These are phyloP conservation scores for Ilex asprella DNA, from an alignment of 257 asterid genomes.

Conservation along the genomic window DNA sequence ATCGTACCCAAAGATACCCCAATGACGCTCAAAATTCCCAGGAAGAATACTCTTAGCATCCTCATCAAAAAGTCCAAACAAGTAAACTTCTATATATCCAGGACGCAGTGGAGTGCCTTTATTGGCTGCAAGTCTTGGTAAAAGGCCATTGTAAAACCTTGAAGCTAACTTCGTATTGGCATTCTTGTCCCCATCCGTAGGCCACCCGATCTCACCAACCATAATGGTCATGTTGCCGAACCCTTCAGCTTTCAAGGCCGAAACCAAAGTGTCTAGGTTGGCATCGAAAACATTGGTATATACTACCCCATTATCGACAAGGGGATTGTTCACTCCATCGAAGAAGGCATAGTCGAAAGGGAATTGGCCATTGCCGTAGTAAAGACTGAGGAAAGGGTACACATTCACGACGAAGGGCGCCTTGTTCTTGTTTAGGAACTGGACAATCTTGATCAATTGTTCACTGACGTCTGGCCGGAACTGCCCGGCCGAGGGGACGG, in stretches of 20 bases:
- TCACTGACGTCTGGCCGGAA: conserved; percentile 28
- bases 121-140: conserved; percentile 27
- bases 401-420: conserved; percentile 39
- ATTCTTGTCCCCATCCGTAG: conserved; percentile 32
- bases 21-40: conserved; percentile 37
- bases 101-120: conserved; percentile 42
- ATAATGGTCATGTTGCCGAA: conserved; percentile 25
- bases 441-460: conserved; percentile 37
- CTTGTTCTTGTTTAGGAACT: conserved; percentile 29
- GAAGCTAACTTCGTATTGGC: conserved; percentile 26
- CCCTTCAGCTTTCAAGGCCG: conserved; percentile 32
- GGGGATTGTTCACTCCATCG: conserved; percentile 29
- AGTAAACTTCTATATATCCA: conserved; percentile 35
- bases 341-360: conserved; percentile 43
- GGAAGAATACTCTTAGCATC: conserved; percentile 34
- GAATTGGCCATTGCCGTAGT: conserved; percentile 28
- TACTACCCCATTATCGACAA: conserved; percentile 21
- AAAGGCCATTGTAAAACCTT: conserved; percentile 36
- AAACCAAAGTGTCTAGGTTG: conserved; percentile 36
- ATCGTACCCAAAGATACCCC: conserved; percentile 40
- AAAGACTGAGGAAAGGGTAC: conserved; percentile 41
- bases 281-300: conserved; percentile 43
- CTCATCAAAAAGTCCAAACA: conserved; percentile 39
- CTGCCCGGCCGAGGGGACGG: conserved; percentile 38
- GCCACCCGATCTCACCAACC: conserved; percentile 50